Base-by-base conservation (phyloP, 1,284 basidiomycete species). In the Xerocomus nothofagi region DNA sequence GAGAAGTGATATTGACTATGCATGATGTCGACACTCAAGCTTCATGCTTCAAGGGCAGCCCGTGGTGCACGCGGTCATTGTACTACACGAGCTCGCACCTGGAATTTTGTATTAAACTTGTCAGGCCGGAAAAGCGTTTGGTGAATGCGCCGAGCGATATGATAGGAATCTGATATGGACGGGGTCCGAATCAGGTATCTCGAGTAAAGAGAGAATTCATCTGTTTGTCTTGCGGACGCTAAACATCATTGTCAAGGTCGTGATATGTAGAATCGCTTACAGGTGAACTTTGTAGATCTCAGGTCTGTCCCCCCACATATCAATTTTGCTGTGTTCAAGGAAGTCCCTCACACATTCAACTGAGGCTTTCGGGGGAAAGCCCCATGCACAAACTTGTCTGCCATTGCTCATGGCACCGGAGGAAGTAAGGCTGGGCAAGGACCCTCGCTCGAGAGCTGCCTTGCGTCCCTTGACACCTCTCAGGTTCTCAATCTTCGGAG, bases 131-230 rank as follows among this genome's bases (percentile, higher is more conserved):
- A 80, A 33, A 71, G 69, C 4, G 77, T 82, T 73, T 82, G 78
- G 63, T 91, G 85, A 40, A 86, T 54, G 32, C 71, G 67, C 40
- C 84, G 79, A 20, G 82, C 84, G 30, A 89, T 67, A 42, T 79
- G 77, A 57, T 87, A 80, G 1, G 88, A 88, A 60, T 88, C 84
- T 8, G 83, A 75, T 17, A 74, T 65, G 0, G 80, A 80, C 3
- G 66, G 61, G 41, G 84, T 63, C 24, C 79, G 79, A 27, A 89
- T 71, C 7, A 82, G 58, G 57, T 78, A 78, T 44, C 77, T 74
- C 23, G 81, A 74, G 54, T 70, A 72, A 45, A 77, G 56, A 5
- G 75, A 68, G 51, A 77, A 78, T 27, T 65, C 65, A 38, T 60
- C 55, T 26, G 64, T 55, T 50, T 70, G 74, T 57, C 76, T 73